Evolutionary conservation across 2,329 filamentous ascomycete species (phyloP).

Genomic region (Nannizziopsis barbatae): DNA sequence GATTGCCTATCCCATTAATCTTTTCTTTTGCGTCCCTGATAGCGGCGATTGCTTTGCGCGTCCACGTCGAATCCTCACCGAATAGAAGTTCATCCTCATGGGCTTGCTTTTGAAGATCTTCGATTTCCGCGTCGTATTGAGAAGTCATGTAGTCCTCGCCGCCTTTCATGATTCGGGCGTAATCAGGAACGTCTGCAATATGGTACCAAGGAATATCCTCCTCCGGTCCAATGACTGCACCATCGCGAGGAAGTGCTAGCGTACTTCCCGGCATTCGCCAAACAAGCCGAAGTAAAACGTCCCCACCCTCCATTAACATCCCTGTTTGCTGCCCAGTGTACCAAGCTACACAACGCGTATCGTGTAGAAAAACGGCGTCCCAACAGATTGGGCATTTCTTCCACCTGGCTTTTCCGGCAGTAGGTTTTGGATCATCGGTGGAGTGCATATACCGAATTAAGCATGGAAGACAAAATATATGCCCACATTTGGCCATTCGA

Average conservation of each 20-base stretch:
- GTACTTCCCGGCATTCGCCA: conserved; percentile 70
- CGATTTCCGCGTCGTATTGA: conserved; percentile 70
- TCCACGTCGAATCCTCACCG: conserved; percentile 88
- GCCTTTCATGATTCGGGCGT: conserved; percentile 89
- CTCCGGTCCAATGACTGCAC: conserved; percentile 46
- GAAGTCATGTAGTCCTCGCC: conserved; percentile 74
- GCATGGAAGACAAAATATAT: conserved; percentile 92
- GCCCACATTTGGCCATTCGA: conserved; percentile 91
- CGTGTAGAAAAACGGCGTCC: conserved; percentile 83
- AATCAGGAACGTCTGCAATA: conserved; percentile 86
- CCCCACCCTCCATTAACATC: conserved; percentile 63
- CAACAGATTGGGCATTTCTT: conserved; percentile 96
- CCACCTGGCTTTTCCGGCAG: conserved; percentile 61
- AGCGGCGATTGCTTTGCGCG: conserved; percentile 64
- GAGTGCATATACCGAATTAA: conserved; percentile 90
- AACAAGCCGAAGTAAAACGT: conserved; percentile 80
- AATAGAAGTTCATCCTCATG: conserved; percentile 86
- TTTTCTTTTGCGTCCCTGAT: conserved; percentile 69
- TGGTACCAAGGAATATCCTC: conserved; percentile 91
- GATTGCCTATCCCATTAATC: conserved; percentile 55
- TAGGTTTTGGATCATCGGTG: conserved; percentile 53
- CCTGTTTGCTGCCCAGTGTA: conserved; percentile 79
- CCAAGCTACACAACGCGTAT: conserved; percentile 80
- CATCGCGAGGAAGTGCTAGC: conserved; percentile 75
- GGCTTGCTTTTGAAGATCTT: conserved; percentile 62